Evolutionary conservation across 257 asterid genomes (phyloP).

Genomic region (Paraleonurus japonicus): DNA sequence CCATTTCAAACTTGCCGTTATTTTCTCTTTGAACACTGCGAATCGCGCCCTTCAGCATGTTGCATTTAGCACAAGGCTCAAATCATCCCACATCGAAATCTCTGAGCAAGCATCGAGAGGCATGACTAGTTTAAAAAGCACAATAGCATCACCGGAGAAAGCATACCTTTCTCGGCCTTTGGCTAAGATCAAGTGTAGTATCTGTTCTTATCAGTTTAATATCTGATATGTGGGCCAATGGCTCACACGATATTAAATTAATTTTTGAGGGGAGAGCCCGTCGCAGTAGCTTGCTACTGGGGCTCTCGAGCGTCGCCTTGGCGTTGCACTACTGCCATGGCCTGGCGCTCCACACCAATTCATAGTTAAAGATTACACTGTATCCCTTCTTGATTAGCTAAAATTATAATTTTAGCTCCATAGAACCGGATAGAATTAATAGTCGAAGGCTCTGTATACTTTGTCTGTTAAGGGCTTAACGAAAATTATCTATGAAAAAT

Average conservation of each 20-base stretch:
- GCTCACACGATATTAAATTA: background rate
- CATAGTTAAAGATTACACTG: no score
- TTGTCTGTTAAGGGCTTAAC: no score
- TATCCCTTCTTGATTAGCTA: no score
- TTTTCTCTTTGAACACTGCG: no score
- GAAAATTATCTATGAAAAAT: no score
- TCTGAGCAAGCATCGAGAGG: background rate
- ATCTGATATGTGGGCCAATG: background rate
- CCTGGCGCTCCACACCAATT: background rate
- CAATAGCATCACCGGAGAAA: background rate
- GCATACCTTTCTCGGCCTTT: conserved; percentile 96
- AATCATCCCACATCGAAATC: background rate
- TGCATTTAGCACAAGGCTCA: no score
- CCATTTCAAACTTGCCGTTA: no score
- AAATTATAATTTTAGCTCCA: no score
- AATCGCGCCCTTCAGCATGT: background rate
- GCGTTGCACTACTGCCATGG: background rate
- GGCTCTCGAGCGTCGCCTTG: background rate
- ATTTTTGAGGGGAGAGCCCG: background rate
- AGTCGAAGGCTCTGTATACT: no score
- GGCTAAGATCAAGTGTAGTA: conserved; percentile 62
- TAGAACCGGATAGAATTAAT: no score
- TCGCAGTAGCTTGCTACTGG: background rate
- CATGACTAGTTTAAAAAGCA: background rate
- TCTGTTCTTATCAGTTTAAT: background rate